These are phyloP conservation scores for Geranium incanum DNA, from an alignment of 441 rosid species.

Conservation along the genomic window DNA sequence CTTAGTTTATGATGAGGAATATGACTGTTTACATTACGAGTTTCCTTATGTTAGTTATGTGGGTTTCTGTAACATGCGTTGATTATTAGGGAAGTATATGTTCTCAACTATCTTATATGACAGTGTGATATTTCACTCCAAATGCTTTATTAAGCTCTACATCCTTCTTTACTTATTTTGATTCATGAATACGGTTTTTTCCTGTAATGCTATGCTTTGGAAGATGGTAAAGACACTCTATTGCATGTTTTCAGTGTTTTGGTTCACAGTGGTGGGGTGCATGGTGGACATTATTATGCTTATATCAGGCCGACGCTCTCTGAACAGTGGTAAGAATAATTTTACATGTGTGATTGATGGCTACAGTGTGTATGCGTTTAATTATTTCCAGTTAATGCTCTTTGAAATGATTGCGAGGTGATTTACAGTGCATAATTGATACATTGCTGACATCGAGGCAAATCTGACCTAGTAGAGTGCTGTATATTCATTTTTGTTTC, in stretches of 20 bases:
- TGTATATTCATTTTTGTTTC: not conserved
- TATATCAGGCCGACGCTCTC: constrained; percentile 81
- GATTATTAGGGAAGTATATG: not conserved
- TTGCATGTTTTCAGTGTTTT: constrained; percentile 51
- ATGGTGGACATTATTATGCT: constrained; percentile 92
- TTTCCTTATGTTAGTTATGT: not conserved
- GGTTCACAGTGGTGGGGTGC: constrained; percentile 79
- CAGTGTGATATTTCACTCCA: not conserved
- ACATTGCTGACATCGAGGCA: not conserved
- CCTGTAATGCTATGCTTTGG: not conserved
- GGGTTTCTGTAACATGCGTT: constrained; percentile 6
- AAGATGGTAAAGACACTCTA: not conserved
- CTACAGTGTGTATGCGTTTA: not conserved
- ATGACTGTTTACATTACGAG: not conserved
- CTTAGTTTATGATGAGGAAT: not conserved
- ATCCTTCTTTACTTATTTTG: not conserved
- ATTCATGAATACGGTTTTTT: not conserved
- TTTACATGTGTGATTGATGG: not conserved
- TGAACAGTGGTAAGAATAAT: constrained; percentile 60
- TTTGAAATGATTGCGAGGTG: not conserved
- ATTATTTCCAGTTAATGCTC: not conserved
- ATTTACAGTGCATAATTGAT: not conserved
- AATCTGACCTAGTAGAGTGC: not conserved
- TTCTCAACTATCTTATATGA: not conserved
- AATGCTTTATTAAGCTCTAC: not conserved